Evolutionary conservation across 1,139 yeast genomes (phyloP), one percentile per base, ranked within the genome.

Genomic region (Scheffersomyces segobiensis): DNA sequence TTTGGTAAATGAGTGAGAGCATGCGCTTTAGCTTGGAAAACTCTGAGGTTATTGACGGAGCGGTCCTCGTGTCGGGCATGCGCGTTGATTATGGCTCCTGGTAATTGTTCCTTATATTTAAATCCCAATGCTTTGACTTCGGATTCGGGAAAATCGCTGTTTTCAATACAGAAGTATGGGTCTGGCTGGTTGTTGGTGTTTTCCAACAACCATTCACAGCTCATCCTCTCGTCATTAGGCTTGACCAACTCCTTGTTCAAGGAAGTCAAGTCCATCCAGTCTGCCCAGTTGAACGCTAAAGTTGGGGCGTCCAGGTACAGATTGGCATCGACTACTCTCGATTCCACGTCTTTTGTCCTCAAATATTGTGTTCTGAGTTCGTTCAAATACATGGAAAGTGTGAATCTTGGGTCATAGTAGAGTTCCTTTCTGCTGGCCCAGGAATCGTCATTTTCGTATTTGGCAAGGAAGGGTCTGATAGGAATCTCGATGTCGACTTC

Each of bases 1-100:
- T 69, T 71, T 3, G 75, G 72, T 24, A 75, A 62, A 58, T 74
- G 69, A 4, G 77, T 66, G 65, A 66, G 52, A 22, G 64, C 59
- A 47, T 65, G 64, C 0, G 69, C 63, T 46, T 63, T 64, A 42
- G 67, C 67, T 57, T 64, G 62, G 52, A 64, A 57, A 14, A 62
- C 59, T 22, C 70, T 59, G 17, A 55, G 32, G 32, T 60, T 66
- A 20, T 63, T 63, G 50, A 48, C 60, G 1, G 65, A 59, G 10
- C 63, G 63, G 52, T 66, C 59, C 5, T 62, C 60, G 53, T 67
- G 70, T 2, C 50, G 53, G 10, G 73, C 66, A 60, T 76, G 80
- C 49, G 26, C 58, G 49, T 57, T 59, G 46, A 68, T 63, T 6
- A 68, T 58, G 6, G 61, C 63, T 5, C 62, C 63, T 2, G 71